phyloP scores from a whole-genome alignment of 2,329 filamentous ascomycete genomes.

The Talaromyces islandicus region DNA sequence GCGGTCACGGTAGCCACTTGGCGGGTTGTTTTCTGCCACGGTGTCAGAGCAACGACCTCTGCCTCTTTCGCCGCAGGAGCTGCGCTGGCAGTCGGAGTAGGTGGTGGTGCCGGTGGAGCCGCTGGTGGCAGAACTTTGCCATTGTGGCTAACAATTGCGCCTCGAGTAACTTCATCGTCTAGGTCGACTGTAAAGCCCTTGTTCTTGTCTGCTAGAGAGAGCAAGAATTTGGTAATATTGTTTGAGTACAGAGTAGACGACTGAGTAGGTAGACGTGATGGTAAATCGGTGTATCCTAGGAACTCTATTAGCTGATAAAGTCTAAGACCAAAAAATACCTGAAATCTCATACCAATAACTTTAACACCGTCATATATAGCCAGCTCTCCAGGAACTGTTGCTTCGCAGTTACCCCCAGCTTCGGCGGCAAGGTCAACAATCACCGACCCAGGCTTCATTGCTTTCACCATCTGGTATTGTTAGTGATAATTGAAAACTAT shows the following conservation, averaged over 20 bases:
- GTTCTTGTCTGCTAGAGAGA: slow-evolving; percentile 73
- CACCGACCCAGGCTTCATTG: slow-evolving; percentile 86
- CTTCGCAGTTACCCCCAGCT: slow-evolving; percentile 81
- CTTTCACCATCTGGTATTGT: slow-evolving; percentile 57
- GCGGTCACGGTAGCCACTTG: slow-evolving; percentile 70
- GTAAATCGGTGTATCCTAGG: slow-evolving; percentile 79
- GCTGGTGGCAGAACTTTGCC: slow-evolving; percentile 71
- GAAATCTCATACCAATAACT: slow-evolving; percentile 60
- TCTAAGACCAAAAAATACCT: neutral
- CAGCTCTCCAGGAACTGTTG: slow-evolving; percentile 68
- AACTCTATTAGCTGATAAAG: no score
- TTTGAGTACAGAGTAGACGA: slow-evolving; percentile 88
- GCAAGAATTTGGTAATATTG: slow-evolving; percentile 82
- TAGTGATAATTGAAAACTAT: slow-evolving; percentile 1
- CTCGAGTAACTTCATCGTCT: slow-evolving; percentile 77
- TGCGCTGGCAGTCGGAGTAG: slow-evolving; percentile 45
- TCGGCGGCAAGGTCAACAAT: slow-evolving; percentile 85
- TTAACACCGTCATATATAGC: slow-evolving; percentile 70
- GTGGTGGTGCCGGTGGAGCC: slow-evolving; percentile 60
- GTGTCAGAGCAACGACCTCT: slow-evolving; percentile 63
- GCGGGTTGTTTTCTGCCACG: slow-evolving; percentile 72
- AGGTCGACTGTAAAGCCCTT: slow-evolving; percentile 77
- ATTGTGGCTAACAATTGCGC: slow-evolving; percentile 73
- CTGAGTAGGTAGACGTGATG: slow-evolving; percentile 79
- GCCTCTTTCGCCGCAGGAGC: slow-evolving; percentile 46